These are phyloP conservation scores for Tetrapisispora fleetii DNA, from an alignment of 805 yeast species.

Conservation along the genomic window DNA sequence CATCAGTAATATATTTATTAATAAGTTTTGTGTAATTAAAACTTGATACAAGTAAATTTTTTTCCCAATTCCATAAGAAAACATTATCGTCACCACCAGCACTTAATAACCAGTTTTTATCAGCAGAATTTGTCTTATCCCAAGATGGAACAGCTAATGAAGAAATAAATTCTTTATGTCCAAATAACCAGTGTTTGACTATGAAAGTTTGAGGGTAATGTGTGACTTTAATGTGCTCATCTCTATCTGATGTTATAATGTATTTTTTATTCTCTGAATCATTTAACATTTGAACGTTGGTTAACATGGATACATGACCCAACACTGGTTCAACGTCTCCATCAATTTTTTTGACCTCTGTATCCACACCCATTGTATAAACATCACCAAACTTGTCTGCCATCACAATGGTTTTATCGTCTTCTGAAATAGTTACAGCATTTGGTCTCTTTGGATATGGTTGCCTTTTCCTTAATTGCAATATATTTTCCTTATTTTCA, in stretches of 20 bases:
- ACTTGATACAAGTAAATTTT: constrained; percentile 38
- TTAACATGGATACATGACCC: constrained; percentile 96
- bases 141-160: constrained; percentile 47
- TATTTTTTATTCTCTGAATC: constrained; percentile 33
- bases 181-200: constrained; percentile 76
- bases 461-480: constrained; percentile 55
- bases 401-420: constrained; percentile 45
- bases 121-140: constrained; percentile 9
- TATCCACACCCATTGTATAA: constrained; percentile 44
- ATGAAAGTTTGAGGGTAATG: constrained; percentile 69
- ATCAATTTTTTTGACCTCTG: constrained; percentile 22
- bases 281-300: constrained; percentile 42
- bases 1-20: constrained; percentile 39
- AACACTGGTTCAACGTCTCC: constrained; percentile 49
- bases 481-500: constrained; percentile 30
- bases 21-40: constrained; percentile 37
- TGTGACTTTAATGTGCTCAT: constrained; percentile 86
- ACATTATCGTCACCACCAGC: constrained; percentile 87
- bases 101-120: constrained; percentile 47
- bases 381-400: constrained; percentile 98
- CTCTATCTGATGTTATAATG: constrained; percentile 80
- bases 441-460: constrained; percentile 89
- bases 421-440: constrained; percentile 51
- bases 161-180: constrained; percentile 78
- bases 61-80: constrained; percentile 71